Base-by-base conservation (phyloP, 192 early-diverging fungal species). In the Kickxella alabastrina region DNA sequence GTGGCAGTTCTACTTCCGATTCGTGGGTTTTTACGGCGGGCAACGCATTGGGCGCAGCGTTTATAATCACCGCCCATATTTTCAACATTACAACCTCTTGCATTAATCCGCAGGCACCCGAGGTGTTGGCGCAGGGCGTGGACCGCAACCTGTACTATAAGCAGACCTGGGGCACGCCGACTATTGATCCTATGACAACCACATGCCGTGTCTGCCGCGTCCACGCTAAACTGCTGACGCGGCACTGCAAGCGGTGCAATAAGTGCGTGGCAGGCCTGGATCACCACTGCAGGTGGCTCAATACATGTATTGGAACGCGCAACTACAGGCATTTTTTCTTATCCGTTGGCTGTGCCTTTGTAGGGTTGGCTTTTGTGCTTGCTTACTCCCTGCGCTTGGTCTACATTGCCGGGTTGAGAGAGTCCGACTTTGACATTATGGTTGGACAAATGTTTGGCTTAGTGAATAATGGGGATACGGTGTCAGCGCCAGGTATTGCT, bases 241-340 rank as follows among this genome's bases (percentile, higher is more conserved):
- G 76, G 18, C 76, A 78, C 45, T 78, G 76, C 52, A 78, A 78
- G 58, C 60, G 69, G 13, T 78, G 76, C 62, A 72, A 72, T 54
- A 72, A 72, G 32, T 78, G 76, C 43, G 61, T 78, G 22, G 49
- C 23, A 3, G 62, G 62, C 0, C 18, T 54, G 32, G 57, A 66
- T 28, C 63, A 57, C 32, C 56, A 66, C 39, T 66, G 57, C 32
- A 43, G 65, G 14, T 64, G 55, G 53, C 69, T 78, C 31, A 68
- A 65, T 26, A 64, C 65, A 1, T 70, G 69, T 24, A 45, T 78
- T 5, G 65, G 54, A 15, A 25, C 12, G 0, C 40, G 55, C 29
- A 63, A 67, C 52, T 63, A 64, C 39, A n/a, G 43, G 10, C 62
- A 36, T 18, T 72, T 78, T 23, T 62, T 68, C 28, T 38, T 57